Evolutionary conservation across 352 stramenopile species (phyloP).

Genomic region (Globisporangium barbulae): DNA sequence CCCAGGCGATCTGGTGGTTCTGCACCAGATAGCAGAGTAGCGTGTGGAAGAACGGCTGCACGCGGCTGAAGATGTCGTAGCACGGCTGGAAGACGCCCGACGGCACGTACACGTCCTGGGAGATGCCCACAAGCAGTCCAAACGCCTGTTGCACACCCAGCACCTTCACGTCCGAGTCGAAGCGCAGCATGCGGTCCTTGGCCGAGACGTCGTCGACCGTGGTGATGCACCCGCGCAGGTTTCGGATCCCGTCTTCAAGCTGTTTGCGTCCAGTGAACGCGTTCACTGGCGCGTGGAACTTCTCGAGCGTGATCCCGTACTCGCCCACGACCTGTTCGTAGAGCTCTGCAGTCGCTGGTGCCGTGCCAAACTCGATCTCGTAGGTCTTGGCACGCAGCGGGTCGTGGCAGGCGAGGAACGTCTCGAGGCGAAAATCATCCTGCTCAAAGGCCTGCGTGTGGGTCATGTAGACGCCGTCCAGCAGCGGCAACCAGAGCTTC

Average conservation of each 20-base stretch:
- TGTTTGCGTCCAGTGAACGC: slow-evolving; percentile 16
- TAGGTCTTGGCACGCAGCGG: slow-evolving; percentile 79
- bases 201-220: slow-evolving; percentile 57
- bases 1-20: slow-evolving; percentile 62
- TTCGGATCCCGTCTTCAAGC: slow-evolving; percentile 34
- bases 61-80: slow-evolving; percentile 73
- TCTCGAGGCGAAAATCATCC: slow-evolving; percentile 43
- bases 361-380: slow-evolving; percentile 76
- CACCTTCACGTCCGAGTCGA: slow-evolving; percentile 75
- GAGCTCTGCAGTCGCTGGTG: slow-evolving; percentile 50
- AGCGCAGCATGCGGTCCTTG: slow-evolving; percentile 66
- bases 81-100: slow-evolving; percentile 53
- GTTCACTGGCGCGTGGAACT: slow-evolving; percentile 26
- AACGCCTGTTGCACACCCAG: slow-evolving; percentile 61
- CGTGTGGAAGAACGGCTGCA: slow-evolving; percentile 81
- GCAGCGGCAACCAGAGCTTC: slow-evolving; percentile 67
- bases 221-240: slow-evolving; percentile 51
- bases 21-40: slow-evolving; percentile 65
- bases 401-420: slow-evolving; percentile 75
- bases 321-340: slow-evolving; percentile 72
- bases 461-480: slow-evolving; percentile 73
- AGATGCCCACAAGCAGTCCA: slow-evolving; percentile 71
- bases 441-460: slow-evolving; percentile 59
- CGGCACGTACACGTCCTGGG: slow-evolving; percentile 79
- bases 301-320: slow-evolving; percentile 63